Evolutionary conservation across 2,329 filamentous ascomycete genomes (phyloP), one percentile per base, ranked within the genome.

Genomic region (Malbranchea cinnamomea): DNA sequence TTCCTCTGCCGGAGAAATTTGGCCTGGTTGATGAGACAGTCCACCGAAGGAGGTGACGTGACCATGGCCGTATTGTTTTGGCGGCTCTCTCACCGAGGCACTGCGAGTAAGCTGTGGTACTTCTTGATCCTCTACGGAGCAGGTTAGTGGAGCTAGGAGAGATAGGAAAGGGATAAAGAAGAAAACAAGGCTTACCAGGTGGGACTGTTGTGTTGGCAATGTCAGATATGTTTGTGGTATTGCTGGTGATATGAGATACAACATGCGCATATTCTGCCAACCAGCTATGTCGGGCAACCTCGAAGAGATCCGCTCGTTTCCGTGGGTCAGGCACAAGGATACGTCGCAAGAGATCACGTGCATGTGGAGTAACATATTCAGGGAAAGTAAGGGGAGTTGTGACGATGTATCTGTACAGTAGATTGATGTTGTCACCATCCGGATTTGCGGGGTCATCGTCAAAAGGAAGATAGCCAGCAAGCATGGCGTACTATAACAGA

Each of bases 381-480:
- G 89, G 89, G 53, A 98, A 98, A 3, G 87, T 95, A 23, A 98
- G 70, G 20, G 87, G 85, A 1, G 89, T 98, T 32, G 83, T 91
- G 36, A 94, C 87, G 45, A 98, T 98, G 59, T 98, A 98, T 61
- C 95, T 95, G 68, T 98, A 98, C 16, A 98, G 66, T 7, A 98
- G 68, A 53, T 98, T 98, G 62, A 98, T 98, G 52, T 98, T 98
- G 54, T 98, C 89, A 42, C 89, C 89, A 57, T 98, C 89, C 2
- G 89, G 89, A 50, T 98, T 98, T 26, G 85, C 89, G 39, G 89
- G 89, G 47, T 98, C 89, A 51, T 98, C 89, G 46, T 98, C 89
- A 48, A 98, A 98, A 3, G 89, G 89, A 8, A 98, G 67, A 54
- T 98, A 98, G 24, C 89, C 89, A 22, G 89, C 89, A 45, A 98